Base-by-base conservation (phyloP, 441 rosid species). In the Adansonia gregorii region DNA sequence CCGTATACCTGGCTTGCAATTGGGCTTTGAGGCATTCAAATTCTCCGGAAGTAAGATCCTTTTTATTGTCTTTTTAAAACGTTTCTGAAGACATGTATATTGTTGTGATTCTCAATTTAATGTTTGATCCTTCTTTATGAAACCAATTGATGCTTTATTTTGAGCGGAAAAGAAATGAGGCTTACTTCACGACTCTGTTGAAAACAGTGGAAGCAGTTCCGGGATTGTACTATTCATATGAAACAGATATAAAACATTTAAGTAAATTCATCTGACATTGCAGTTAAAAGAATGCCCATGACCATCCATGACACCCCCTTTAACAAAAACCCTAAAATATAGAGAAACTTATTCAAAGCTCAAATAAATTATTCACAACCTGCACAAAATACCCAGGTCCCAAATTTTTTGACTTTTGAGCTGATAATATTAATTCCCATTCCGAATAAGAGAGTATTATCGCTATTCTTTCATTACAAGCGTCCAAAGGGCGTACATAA, bases 181-280 rank as follows among this genome's bases (percentile, higher is more conserved):
- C 91, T 10, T 87, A 93, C 89, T 94, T 89, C 77, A 84, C 82
- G 94, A 84, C 90, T 80, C 82, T 96, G 81, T 85, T 96, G 88
- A 92, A 81, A 79, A 76, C 83, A 64, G 93, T 96, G 76, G 97
- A 94, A 87, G 81, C 89, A 76, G 88, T 91, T 61, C 98, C 99
- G 6, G 99, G 98, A 78, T 84, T 96, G 85, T 93, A 94, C 87
- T 94, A 82, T 80, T 96, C 99, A n/a, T 96, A 93, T 67, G 91
- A 87, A 79, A 90, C 96, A 15, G 99, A 96, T 88, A 82, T 96
- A 35, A 35, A 74, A 94, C 99, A 60, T 76, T 96, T 80, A 94
- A 96, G 99, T 94, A 94, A 85, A 81, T 66, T 76, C 78, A 35
- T 35, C 39, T 35, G 4, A 35, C 39, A 35, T 35, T 35, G 39